Evolutionary conservation across 2,329 filamentous ascomycete species (phyloP).

Genomic region (Dactylellina sp.): DNA sequence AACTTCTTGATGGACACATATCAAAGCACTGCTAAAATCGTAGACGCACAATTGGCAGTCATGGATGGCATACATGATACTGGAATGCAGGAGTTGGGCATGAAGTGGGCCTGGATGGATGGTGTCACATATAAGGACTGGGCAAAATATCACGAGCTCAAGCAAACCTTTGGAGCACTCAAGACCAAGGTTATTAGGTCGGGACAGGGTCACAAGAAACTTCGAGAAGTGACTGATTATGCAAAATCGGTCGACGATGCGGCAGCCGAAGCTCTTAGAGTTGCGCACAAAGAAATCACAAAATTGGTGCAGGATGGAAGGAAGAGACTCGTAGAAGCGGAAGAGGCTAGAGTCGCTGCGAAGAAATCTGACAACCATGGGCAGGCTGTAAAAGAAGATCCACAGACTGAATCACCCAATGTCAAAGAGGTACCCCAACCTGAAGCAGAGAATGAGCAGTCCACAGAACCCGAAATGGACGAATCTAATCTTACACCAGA

Average conservation of each 20-base stretch:
- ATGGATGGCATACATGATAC: constrained; percentile 84
- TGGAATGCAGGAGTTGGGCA: constrained; percentile 89
- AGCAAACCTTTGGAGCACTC: constrained; percentile 85
- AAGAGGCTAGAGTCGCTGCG: constrained; percentile 66
- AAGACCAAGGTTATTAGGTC: constrained; percentile 81
- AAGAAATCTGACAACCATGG: constrained; percentile 50
- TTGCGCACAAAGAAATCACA: constrained; percentile 81
- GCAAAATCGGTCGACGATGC: constrained; percentile 70
- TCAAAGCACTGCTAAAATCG: constrained; percentile 75
- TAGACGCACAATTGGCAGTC: constrained; percentile 83
- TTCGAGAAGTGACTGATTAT: constrained; percentile 67
- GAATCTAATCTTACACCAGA: constrained; percentile 58
- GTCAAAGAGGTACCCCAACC: constrained; percentile 60
- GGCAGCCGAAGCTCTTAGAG: constrained; percentile 82
- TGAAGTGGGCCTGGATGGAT: constrained; percentile 96
- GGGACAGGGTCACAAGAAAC: constrained; percentile 77
- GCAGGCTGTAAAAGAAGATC: constrained; percentile 37
- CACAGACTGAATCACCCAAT: constrained; percentile 59
- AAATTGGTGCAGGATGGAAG: constrained; percentile 83
- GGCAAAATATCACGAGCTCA: constrained; percentile 91
- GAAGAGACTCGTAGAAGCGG: constrained; percentile 83
- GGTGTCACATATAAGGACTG: constrained; percentile 97
- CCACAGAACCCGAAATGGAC: constrained; percentile 58
- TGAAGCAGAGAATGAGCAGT: constrained; percentile 59
- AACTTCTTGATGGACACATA: constrained; percentile 77